Evolutionary conservation across 129 eudicot genomes (phyloP), one percentile per base, ranked within the genome.

Genomic region (Flaveria linearis): DNA sequence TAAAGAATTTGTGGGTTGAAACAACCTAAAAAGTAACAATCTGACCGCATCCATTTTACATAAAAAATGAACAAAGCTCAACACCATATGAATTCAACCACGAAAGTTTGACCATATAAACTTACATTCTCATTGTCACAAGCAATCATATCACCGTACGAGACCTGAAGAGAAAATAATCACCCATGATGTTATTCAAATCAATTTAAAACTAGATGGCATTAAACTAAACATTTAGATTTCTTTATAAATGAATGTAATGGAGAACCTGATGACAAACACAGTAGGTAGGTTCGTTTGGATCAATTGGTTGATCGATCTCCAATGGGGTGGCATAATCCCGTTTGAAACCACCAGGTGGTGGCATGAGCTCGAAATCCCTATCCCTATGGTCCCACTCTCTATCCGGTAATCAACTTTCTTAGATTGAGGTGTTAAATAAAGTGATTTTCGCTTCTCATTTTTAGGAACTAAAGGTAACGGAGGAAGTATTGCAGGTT

Each of bases 131-230:
- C 99, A 79, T 94, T 94, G 81, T 94, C 99, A 75, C 99, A 94
- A 17, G 99, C 99, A 77, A 94, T 91, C 99, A 94, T 94, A 87
- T 94, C 99, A 52, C 99, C 99, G 65, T 83, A 94, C 15, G 97
- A 91, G 69, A 91, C 99, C 97, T 93, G 91, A 55, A 76, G 74
- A 63, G 69, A 43, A 43, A 7, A 23, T 8, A 62, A 26, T 46
- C 23, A 69, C 28, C 18, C 8, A 72, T 60, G 23, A 67, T 81
- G 65, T 75, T 18, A 66, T 13, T 65, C 26, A 20, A 42, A 52
- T 63, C 67, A 49, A 22, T 25, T 20, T 36, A 23, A 39, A n/a
- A 76, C 22, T 43, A 15, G 18, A 76, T 23, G 51, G 16, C 8
- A 18, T 72, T 0, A 36, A 64, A 10, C 39, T 41, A 23, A 41